Conservation (phyloP, 2,329 filamentous ascomycete genomes). For the Aspergillus proliferans region DNA sequence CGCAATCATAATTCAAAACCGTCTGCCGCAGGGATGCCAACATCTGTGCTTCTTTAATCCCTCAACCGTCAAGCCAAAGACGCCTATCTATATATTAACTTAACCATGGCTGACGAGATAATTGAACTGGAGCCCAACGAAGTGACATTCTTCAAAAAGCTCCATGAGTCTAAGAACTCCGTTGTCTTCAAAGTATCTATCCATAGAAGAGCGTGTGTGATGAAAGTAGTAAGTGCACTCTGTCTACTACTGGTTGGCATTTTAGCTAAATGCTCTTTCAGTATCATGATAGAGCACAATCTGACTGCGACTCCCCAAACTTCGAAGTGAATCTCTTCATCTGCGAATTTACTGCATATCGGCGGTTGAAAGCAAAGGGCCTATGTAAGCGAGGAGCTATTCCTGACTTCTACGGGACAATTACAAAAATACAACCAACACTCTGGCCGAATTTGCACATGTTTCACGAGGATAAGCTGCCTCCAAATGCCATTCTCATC, state of each 20-base stretch:
- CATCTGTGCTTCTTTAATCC: too few species aligned
- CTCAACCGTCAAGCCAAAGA: too few species aligned
- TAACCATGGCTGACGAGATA: background rate
- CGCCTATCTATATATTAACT: background rate
- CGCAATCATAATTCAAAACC: too few species aligned
- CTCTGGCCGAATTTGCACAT: constrained; percentile 5
- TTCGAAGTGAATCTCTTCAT: constrained; percentile 11
- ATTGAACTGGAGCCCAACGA: constrained; percentile 3
- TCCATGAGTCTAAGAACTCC: constrained; percentile 6
- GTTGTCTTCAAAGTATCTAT: constrained; percentile 9
- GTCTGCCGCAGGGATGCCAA: too few species aligned
- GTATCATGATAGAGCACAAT: constrained; percentile 9
- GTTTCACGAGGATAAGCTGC: constrained; percentile 6
- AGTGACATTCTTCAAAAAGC: constrained; percentile 7
- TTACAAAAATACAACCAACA: constrained; percentile 8
- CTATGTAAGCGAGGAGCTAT: constrained; percentile 10
- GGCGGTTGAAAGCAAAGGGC: constrained; percentile 11
- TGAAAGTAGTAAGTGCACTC: constrained; percentile 11
- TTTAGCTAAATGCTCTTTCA: background rate
- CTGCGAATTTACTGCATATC: constrained; percentile 12
- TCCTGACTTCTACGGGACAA: constrained; percentile 13
- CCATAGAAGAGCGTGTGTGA: constrained; percentile 6
- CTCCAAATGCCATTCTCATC: constrained; percentile 11
- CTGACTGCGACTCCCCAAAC: constrained; percentile 5
- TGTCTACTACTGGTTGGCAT: background rate